Conservation (phyloP, 768 basidiomycete genomes). For the Coprinopsis cinerea region DNA sequence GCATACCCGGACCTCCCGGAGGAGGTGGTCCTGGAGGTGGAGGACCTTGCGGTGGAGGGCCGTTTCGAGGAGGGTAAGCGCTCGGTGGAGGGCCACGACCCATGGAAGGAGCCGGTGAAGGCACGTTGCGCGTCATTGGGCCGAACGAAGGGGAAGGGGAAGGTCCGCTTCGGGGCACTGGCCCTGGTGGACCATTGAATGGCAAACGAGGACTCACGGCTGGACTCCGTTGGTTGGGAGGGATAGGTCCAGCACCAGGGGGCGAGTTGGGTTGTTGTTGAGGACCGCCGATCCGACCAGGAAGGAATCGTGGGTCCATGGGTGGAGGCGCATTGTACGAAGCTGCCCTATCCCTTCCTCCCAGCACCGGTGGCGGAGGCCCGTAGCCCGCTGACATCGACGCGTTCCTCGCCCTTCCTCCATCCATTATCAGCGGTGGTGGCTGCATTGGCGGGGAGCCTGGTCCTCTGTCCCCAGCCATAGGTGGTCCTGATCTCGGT, state of each 20-base stretch:
- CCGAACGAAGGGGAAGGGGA: slow-evolving; percentile 12
- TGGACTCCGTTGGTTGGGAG: slow-evolving; percentile 1
- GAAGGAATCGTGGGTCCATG: slow-evolving; percentile 3
- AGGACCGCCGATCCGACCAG: slow-evolving; percentile 6
- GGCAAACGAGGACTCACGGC: background rate
- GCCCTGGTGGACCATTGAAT: slow-evolving; percentile 1
- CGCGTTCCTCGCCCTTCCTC: background rate
- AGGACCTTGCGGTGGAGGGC: background rate
- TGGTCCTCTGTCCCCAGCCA: background rate
- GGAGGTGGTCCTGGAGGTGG: background rate
- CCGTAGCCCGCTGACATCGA: background rate
- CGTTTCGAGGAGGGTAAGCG: slow-evolving; percentile 7
- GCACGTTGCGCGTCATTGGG: slow-evolving; percentile 13
- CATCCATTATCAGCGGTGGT: slow-evolving; percentile 6
- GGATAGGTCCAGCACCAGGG: background rate
- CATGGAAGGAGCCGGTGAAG: slow-evolving; percentile 13
- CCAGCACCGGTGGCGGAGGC: background rate
- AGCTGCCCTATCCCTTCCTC: background rate
- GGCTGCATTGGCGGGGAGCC: slow-evolving; percentile 3
- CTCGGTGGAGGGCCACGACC: background rate
- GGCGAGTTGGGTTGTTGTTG: slow-evolving; percentile 2
- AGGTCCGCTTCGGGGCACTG: background rate
- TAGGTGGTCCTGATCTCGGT: slow-evolving; percentile 31
- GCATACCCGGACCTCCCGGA: background rate
- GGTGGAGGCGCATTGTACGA: background rate